Conservation (phyloP, 179 eudicot species). For the Gypsophila paniculata region DNA sequence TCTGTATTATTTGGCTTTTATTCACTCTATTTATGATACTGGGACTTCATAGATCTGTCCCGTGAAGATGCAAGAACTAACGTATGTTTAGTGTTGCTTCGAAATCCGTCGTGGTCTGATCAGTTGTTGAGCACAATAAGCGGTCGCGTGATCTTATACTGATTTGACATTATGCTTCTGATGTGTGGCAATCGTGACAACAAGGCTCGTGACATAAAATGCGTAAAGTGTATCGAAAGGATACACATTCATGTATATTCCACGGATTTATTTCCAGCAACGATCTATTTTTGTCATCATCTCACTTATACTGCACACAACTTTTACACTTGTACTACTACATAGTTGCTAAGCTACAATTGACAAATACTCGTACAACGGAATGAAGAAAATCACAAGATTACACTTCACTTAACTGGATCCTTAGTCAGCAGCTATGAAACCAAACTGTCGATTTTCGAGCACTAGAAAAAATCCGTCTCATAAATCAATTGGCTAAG, state of each 20-base stretch:
- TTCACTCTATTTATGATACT: background rate
- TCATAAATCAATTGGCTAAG: conserved; percentile 12
- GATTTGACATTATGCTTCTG: no score
- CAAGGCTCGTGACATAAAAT: background rate
- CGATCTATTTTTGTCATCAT: conserved; percentile 4
- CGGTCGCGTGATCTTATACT: no score
- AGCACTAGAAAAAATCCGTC: background rate
- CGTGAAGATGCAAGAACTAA: background rate
- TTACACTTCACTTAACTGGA: background rate
- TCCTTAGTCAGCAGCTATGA: background rate
- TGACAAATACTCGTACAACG: conserved; percentile 5
- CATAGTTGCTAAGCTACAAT: conserved; percentile 11
- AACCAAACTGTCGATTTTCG: background rate
- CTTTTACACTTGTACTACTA: background rate
- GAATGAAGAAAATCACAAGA: background rate
- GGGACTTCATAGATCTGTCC: background rate
- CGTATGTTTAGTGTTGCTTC: no score
- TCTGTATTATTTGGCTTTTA: background rate
- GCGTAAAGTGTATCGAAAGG: background rate
- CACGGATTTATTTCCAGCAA: conserved; percentile 18
- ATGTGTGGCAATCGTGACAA: no score
- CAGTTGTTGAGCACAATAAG: no score
- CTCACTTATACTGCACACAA: no score
- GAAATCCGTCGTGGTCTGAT: no score
- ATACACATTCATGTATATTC: background rate